phyloP scores from a whole-genome alignment of 352 stramenopile genomes.

The Elongisporangium prolatum region DNA sequence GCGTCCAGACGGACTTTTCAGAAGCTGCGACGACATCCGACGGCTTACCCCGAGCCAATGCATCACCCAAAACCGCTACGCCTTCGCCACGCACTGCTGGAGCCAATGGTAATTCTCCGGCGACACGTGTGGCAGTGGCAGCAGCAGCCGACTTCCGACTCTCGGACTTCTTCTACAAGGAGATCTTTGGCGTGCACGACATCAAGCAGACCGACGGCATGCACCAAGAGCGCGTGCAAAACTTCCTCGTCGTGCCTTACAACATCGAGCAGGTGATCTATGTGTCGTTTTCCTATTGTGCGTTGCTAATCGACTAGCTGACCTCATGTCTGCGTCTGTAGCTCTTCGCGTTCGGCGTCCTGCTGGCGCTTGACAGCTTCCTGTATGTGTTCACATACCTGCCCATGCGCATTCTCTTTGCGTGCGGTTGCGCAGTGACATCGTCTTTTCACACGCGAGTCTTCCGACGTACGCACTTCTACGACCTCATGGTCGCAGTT shows the following conservation, averaged over 20 bases:
- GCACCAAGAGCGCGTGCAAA: conserved; percentile 77
- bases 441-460: conserved; percentile 67
- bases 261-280: conserved; percentile 51
- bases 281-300: neutral
- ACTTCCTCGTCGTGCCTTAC: conserved; percentile 73
- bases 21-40: neutral
- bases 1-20: conserved; percentile 30
- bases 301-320: neutral
- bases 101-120: neutral
- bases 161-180: conserved; percentile 80
- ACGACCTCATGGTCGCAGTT: conserved; percentile 89
- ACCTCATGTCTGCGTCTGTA: conserved; percentile 4
- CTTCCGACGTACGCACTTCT: conserved; percentile 86
- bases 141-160: conserved; percentile 32
- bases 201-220: conserved; percentile 70
- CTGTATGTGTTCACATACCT: conserved; percentile 97
- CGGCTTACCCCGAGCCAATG: conserved; percentile 2
- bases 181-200: conserved; percentile 80
- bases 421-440: conserved; percentile 67
- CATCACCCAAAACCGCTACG: neutral
- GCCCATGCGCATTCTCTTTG: conserved; percentile 87
- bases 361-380: conserved; percentile 96
- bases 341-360: conserved; percentile 92
- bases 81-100: neutral
- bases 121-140: neutral